Conservation (phyloP, 202 grass and related monocot genomes). For the Digitaria exilis region DNA sequence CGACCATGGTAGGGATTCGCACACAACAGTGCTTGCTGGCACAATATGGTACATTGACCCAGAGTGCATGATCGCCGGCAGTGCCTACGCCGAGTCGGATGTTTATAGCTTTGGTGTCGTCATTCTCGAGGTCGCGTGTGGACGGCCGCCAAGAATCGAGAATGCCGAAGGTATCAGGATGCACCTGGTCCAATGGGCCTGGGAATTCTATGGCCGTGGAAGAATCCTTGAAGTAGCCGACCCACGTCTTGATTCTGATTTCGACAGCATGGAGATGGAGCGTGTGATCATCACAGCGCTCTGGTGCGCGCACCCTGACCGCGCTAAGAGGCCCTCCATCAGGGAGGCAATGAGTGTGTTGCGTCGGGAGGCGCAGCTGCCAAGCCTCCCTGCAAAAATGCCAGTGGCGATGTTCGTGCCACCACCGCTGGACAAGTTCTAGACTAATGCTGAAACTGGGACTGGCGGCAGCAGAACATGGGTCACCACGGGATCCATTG, state of each 20-base stretch:
- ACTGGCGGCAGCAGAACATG: neutral
- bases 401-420: neutral
- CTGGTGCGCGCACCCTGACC: conserved; percentile 44
- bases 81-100: neutral
- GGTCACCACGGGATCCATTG: neutral
- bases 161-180: neutral
- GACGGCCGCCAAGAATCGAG: neutral
- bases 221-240: neutral
- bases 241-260: neutral
- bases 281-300: conserved; percentile 24
- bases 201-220: neutral
- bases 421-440: neutral
- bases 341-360: neutral
- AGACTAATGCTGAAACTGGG: neutral
- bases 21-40: neutral
- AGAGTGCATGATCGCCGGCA: conserved; percentile 36
- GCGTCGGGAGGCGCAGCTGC: neutral
- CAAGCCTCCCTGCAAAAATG: neutral
- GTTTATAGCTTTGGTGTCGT: neutral
- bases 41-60: neutral
- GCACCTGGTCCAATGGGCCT: neutral
- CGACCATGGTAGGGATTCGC: neutral
- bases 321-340: conserved; percentile 12
- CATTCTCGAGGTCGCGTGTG: neutral
- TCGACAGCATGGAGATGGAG: neutral